These are phyloP conservation scores for Cladosporium phlei DNA, from an alignment of 2,329 filamentous ascomycete species.

Conservation along the genomic window DNA sequence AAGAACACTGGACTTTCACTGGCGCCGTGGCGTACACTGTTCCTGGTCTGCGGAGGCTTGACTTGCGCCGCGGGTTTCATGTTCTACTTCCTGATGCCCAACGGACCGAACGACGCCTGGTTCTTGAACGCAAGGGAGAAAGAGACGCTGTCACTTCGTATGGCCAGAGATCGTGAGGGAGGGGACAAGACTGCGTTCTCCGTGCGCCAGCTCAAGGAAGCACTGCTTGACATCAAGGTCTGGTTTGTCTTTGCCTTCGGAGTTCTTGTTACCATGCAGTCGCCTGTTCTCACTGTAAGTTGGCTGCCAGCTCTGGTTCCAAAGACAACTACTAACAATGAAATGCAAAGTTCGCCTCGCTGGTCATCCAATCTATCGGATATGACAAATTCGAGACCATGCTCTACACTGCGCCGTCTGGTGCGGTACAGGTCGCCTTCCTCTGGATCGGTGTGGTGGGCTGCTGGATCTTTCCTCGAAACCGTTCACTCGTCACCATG, in stretches of 20 bases:
- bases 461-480: constrained; percentile 37
- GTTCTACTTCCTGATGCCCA: constrained; percentile 47
- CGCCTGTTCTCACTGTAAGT: constrained; percentile 40
- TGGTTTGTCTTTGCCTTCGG: constrained; percentile 46
- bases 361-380: constrained; percentile 47
- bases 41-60: constrained; percentile 48
- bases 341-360: constrained; percentile 39
- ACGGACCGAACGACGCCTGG: constrained; percentile 45
- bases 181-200: constrained; percentile 45
- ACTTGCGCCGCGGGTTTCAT: constrained; percentile 41
- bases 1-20: constrained; percentile 37
- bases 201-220: constrained; percentile 40
- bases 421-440: constrained; percentile 44
- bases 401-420: constrained; percentile 46
- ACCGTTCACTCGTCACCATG: constrained; percentile 38
- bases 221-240: constrained; percentile 40
- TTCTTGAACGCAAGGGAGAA: constrained; percentile 45
- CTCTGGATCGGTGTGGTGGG: constrained; percentile 44
- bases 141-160: constrained; percentile 36
- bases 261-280: constrained; percentile 45
- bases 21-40: constrained; percentile 45
- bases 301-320: constrained; percentile 1
- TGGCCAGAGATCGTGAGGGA: constrained; percentile 37
- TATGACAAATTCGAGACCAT: constrained; percentile 44
- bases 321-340: not conserved